Base-by-base conservation (phyloP, 164 flowering plant genomes). In the Amborella trichopoda region DNA sequence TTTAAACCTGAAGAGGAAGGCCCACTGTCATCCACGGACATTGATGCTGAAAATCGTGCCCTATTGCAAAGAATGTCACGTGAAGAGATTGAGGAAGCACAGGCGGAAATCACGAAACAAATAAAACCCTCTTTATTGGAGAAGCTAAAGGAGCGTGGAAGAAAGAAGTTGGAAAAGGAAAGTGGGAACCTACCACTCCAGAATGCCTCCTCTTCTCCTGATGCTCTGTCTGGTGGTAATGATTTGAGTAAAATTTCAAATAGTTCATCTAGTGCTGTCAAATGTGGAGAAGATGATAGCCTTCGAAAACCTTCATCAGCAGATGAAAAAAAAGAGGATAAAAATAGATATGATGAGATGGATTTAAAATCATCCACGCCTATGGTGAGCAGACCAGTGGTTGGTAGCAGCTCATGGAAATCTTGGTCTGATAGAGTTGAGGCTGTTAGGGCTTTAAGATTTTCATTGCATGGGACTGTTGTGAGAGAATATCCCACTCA, bases 391-490 rank as follows among this genome's bases (percentile, higher is more conserved):
- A n/a, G n/a, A n/a, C n/a, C n/a, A n/a, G n/a, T n/a, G n/a, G n/a
- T n/a, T 10, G 26, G 36, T 48, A 50, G 62, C 41, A 59, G 54
- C 51, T 51, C 60, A 42, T 88, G 96, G 99, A 68, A 65, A 55
- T 53, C 68, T 44, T 93, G 99, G 99, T 74, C 72, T 54, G 55
- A 67, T 41, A 85, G 94, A 61, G 99, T 93, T 54, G 99, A 91
- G 62, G 72, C 73, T 59, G 76, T 64, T 27, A 70, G 88, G 62
- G 57, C 56, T n/a, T 34, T 93, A 38, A 75, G 96, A 52, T 93
- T 93, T 72, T 74, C 86, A 25, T 63, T 84, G 60, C 83, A 78
- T 56, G 99, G 96, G 18, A 38, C 51, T 66, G 72, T 76, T 54
- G 25, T 77, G n/a, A n/a, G n/a, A n/a, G n/a, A n/a, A n/a, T n/a